A percentile compares a stretch with the other conserved stretches of the same genome.
Evolutionary conservation across 345 rosid species (phyloP).

Genomic region (Pugionium dolabratum): DNA sequence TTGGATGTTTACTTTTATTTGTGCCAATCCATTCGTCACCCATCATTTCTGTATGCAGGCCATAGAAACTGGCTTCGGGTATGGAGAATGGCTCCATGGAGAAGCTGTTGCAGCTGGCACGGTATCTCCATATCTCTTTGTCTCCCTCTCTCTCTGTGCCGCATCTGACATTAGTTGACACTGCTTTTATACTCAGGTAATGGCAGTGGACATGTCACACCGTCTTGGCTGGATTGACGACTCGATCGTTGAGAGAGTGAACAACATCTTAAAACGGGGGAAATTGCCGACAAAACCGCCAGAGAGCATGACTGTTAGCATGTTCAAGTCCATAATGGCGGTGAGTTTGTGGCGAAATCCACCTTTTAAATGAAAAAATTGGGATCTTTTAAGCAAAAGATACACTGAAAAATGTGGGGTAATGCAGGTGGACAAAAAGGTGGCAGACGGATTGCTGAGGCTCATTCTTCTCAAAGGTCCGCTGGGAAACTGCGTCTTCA

Average conservation of each 20-base stretch:
- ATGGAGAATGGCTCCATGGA: conserved; percentile 97
- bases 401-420: conserved; percentile 4
- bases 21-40: conserved; percentile 16
- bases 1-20: not conserved
- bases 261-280: conserved; percentile 61
- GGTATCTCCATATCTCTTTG: conserved; percentile 43
- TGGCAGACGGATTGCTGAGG: conserved; percentile 91
- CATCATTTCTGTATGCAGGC: conserved; percentile 57
- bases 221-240: conserved; percentile 98
- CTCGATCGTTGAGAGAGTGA: conserved; percentile 68
- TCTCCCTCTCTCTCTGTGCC: not conserved
- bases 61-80: conserved; percentile 89
- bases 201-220: conserved; percentile 99
- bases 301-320: conserved; percentile 78
- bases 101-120: conserved; percentile 99
- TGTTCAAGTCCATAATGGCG: conserved; percentile 96
- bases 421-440: conserved; percentile 95
- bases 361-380: not conserved
- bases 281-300: conserved; percentile 81
- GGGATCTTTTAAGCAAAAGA: conserved; percentile 1
- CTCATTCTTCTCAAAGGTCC: conserved; percentile 95
- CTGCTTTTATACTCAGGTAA: conserved; percentile 49
- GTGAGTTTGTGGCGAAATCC: conserved; percentile 46
- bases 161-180: too few relatives aligned
- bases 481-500: conserved; percentile 87